Base-by-base conservation (phyloP, 305 asterid species). In the Fraxinus albicans region DNA sequence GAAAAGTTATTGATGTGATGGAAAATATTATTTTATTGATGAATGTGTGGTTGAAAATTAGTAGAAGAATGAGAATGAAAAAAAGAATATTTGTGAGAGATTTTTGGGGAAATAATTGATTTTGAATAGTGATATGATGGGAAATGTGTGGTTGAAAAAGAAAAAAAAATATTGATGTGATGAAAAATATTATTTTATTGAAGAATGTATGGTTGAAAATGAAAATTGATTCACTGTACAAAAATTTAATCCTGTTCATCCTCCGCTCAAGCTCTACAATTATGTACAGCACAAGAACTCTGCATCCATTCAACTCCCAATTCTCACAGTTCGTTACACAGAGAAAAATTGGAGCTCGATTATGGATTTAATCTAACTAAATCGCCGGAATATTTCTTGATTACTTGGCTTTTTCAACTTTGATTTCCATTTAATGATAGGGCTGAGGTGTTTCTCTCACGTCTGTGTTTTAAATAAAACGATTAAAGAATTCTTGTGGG, bases 361-460 rank as follows among this genome's bases (percentile, higher is more conserved):
- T 21, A 58, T 19, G 8, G 63, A 50, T 60, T 60, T 60, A 21
- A 60, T 60, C 29, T 19, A 58, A 21, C 31, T 1, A n/a, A 60
- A 60, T 60, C 12, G 5, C 31, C 31, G 31, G 13, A 60, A 60
- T 6, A 17, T 21, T 21, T 9, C 70, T 60, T 21, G 70, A 60
- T 58, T 60, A 23, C 31, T 6, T 21, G 31, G 13, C 13, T 60
- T 60, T 60, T 60, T 60, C 13, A 2, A 8, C 12, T 8, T 60
- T 75, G 47, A 19, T 17, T 38, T 8, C 60, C 19, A 38, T 38
- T 38, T 21, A 38, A 75, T 38, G 15, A 47, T 10, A 73, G 75
- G 84, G 76, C 79, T 85, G 63, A 79, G 89, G 86, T 76, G 81
- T 31, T 84, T 23, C 19, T 50, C 4, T 72, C 21, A 53, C n/a